Percentiles rank a stretch among this genome's conserved stretches.
Evolutionary conservation across 2,329 filamentous ascomycete genomes (phyloP).

Genomic region (Neonectria punicea): DNA sequence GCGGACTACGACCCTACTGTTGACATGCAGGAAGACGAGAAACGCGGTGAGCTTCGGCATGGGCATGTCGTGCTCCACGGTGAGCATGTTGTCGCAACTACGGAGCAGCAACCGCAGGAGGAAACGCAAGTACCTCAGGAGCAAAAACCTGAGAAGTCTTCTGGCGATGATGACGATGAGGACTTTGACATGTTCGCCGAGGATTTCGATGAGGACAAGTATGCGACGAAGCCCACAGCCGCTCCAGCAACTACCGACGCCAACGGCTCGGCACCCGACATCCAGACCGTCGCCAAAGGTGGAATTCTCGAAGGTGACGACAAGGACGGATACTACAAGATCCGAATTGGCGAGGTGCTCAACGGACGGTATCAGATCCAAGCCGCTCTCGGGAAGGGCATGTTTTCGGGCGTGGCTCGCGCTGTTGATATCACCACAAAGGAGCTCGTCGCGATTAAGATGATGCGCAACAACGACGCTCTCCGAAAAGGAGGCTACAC

Average conservation of each 20-base stretch:
- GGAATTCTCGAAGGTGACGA: constrained; percentile 94
- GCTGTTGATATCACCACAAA: constrained; percentile 81
- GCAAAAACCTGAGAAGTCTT: constrained; percentile 39
- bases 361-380: constrained; percentile 91
- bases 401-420: constrained; percentile 96
- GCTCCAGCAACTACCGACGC: constrained; percentile 49
- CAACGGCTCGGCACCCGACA: constrained; percentile 59
- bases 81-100: constrained; percentile 48
- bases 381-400: constrained; percentile 88
- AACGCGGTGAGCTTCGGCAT: constrained; percentile 73
- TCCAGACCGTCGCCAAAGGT: constrained; percentile 72
- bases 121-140: constrained; percentile 39
- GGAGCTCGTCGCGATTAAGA: constrained; percentile 92
- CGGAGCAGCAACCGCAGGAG: constrained; percentile 40
- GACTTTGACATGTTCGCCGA: constrained; percentile 93
- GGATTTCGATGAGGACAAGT: constrained; percentile 76
- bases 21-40: constrained; percentile 87
- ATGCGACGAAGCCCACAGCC: constrained; percentile 61
- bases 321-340: constrained; percentile 94
- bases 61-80: constrained; percentile 64
- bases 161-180: constrained; percentile 66
- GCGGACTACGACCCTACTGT: constrained; percentile 91
- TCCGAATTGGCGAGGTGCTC: constrained; percentile 90
- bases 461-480: constrained; percentile 95
- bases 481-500: constrained; percentile 92